Base-by-base conservation (phyloP, 331 rosid genomes). In the Acacia concinna region DNA sequence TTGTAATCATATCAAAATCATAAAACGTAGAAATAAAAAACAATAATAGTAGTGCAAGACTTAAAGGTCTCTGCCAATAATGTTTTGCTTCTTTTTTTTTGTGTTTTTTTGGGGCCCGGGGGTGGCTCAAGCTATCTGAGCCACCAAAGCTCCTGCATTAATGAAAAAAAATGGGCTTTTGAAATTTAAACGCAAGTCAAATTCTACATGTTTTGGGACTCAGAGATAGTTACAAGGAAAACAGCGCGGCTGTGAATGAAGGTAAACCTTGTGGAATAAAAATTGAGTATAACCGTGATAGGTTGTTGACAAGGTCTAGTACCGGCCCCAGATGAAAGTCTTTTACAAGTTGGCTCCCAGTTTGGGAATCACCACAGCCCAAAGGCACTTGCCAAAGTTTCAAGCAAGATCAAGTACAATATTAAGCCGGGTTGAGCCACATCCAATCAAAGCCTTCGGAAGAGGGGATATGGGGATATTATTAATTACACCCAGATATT, bases 341-440 rank as follows among this genome's bases (percentile, higher is more conserved):
- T 21, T 21, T 32, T 5, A 41, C 46, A 44, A n/a, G 67, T 68
- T 35, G 10, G 47, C 31, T 67, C 73, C 51, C 13, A 8, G 46
- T 21, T 25, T 17, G 66, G 28, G 66, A 68, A 46, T 75, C 27
- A 28, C 10, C 44, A 56, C 31, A 43, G 46, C 21, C 32, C 71
- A 68, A 28, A 65, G 13, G 30, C 62, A 8, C 32, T 56, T 56
- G 30, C 28, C n/a, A 4, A 20, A 20, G 8, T 44, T 75, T 68
- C 76, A 68, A 46, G 63, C 71, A 67, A 74, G 72, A 51, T 68
- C 66, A 75, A 44, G 32, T 30, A 67, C n/a, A 40, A 74, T 49
- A 38, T 20, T 23, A 49, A 64, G 63, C 73, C 41, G 47, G 73
- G 35, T 47, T 35, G 67, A 44, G 57, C 31, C 52, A 79, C 73